Percentiles rank a stretch among this genome's conserved stretches.
These are phyloP conservation scores for Chlamydomonas incerta DNA, from an alignment of 139 green algal genomes.

Conservation along the genomic window DNA sequence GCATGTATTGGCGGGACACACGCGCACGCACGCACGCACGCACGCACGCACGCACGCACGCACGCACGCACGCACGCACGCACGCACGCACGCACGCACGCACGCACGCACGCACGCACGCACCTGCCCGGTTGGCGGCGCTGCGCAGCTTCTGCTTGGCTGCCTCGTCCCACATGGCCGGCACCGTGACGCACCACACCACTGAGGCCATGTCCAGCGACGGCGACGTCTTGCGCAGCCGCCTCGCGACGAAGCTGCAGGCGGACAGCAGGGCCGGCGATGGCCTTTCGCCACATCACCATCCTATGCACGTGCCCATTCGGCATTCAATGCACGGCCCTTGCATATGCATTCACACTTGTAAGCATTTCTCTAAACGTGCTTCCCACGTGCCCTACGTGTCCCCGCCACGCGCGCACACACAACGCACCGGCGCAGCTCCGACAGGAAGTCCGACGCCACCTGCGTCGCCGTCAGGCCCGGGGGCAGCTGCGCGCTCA, in stretches of 20 bases:
- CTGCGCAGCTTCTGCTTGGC: conserved; percentile 21
- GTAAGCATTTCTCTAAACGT: too few relatives aligned
- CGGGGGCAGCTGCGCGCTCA: neutral
- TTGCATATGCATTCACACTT: too few relatives aligned
- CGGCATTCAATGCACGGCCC: too few relatives aligned
- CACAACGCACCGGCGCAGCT: neutral
- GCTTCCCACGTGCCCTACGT: too few relatives aligned
- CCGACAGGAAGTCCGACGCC: conserved; percentile 20
- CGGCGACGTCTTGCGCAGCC: neutral
- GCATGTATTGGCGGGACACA: too few relatives aligned
- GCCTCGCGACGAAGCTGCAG: neutral
- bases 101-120: too few relatives aligned
- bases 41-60: too few relatives aligned
- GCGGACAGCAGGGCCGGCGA: neutral
- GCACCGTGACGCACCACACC: conserved; percentile 45
- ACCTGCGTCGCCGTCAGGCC: conserved; percentile 1
- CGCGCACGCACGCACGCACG: too few relatives aligned
- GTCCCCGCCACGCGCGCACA: too few relatives aligned
- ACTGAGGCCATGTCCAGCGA: neutral
- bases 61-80: too few relatives aligned
- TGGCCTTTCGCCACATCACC: neutral
- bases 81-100: too few relatives aligned
- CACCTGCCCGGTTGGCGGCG: conserved; percentile 13
- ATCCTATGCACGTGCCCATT: too few relatives aligned
- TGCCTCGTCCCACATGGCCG: conserved; percentile 40